These are phyloP conservation scores for Starmerella stigmatis DNA, from an alignment of 805 yeast species.

Conservation along the genomic window DNA sequence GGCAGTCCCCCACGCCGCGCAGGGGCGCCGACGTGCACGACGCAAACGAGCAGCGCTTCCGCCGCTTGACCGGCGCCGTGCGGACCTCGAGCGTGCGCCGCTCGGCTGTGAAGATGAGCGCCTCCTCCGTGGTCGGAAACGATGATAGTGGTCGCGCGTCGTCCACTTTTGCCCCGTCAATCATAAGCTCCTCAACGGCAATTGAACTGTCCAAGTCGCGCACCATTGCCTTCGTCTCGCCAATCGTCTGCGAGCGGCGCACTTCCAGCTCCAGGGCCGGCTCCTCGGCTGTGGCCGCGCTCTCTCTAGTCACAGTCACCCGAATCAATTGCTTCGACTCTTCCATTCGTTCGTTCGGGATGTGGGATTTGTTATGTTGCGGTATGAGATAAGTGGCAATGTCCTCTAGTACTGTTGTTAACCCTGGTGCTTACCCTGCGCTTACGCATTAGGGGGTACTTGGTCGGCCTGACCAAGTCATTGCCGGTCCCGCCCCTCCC, in stretches of 20 bases:
- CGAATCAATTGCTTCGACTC: slow-evolving; percentile 21
- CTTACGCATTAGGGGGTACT: slow-evolving; percentile 4
- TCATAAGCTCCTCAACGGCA: slow-evolving; percentile 26
- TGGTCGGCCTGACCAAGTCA: neutral
- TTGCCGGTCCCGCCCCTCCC: slow-evolving; percentile 1
- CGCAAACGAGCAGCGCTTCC: slow-evolving; percentile 42
- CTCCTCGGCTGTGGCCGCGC: slow-evolving; percentile 17
- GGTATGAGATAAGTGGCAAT: slow-evolving; percentile 7
- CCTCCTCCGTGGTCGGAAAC: slow-evolving; percentile 26
- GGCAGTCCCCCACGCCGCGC: slow-evolving; percentile 67
- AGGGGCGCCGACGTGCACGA: slow-evolving; percentile 55
- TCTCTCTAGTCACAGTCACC: slow-evolving; percentile 23
- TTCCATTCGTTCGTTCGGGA: neutral
- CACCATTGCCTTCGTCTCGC: slow-evolving; percentile 28
- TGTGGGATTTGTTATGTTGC: neutral
- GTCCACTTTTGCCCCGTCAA: slow-evolving; percentile 27
- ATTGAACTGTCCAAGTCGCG: slow-evolving; percentile 26
- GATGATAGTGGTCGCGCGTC: slow-evolving; percentile 28
- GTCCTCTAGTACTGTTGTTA: neutral
- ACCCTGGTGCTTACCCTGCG: slow-evolving; percentile 10
- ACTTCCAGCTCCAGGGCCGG: slow-evolving; percentile 25
- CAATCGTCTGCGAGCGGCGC: slow-evolving; percentile 27
- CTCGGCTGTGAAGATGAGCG: slow-evolving; percentile 25
- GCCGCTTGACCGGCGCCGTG: slow-evolving; percentile 30
- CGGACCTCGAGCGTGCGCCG: slow-evolving; percentile 26